A percentile compares a stretch with the other conserved stretches of the same genome.
Conservation (phyloP, 805 yeast species). For the Phaffomyces opuntiae region DNA sequence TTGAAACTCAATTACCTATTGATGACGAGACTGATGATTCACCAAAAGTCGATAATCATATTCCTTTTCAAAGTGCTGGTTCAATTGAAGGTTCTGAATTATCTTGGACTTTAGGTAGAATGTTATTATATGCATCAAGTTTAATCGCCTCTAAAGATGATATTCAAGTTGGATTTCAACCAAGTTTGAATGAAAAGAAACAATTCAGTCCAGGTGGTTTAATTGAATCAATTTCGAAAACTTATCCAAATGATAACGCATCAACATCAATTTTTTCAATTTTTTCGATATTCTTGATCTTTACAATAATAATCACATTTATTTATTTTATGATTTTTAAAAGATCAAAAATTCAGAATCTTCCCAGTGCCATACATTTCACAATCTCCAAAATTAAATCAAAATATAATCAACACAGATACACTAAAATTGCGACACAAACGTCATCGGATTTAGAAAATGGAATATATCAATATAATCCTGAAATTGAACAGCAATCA, state of each 20-base stretch:
- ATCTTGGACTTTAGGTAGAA: conserved; percentile 94
- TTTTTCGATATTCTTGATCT: not conserved
- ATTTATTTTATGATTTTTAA: conserved; percentile 10
- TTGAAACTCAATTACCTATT: conserved; percentile 34
- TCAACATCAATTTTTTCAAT: conserved; percentile 8
- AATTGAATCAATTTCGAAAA: not conserved
- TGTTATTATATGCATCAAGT: conserved; percentile 74
- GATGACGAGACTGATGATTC: conserved; percentile 18
- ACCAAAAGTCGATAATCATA: conserved; percentile 26
- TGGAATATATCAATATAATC: conserved; percentile 6
- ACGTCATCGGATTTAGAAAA: conserved; percentile 17
- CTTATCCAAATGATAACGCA: conserved; percentile 1
- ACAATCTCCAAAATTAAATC: conserved; percentile 10
- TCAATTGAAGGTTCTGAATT: conserved; percentile 77
- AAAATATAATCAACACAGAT: conserved; percentile 14
- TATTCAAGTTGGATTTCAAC: conserved; percentile 18
- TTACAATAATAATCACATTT: not conserved
- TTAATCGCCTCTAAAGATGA: conserved; percentile 10
- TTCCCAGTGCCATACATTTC: conserved; percentile 11
- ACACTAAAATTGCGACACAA: conserved; percentile 15
- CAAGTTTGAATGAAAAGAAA: conserved; percentile 20
- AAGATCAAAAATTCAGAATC: conserved; percentile 8
- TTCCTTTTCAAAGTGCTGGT: conserved; percentile 78
- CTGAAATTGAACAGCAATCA: too few species aligned
- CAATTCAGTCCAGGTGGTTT: conserved; percentile 18